Conservation (phyloP, 192 early-diverging fungal species). For the Geranomyces michiganensis region DNA sequence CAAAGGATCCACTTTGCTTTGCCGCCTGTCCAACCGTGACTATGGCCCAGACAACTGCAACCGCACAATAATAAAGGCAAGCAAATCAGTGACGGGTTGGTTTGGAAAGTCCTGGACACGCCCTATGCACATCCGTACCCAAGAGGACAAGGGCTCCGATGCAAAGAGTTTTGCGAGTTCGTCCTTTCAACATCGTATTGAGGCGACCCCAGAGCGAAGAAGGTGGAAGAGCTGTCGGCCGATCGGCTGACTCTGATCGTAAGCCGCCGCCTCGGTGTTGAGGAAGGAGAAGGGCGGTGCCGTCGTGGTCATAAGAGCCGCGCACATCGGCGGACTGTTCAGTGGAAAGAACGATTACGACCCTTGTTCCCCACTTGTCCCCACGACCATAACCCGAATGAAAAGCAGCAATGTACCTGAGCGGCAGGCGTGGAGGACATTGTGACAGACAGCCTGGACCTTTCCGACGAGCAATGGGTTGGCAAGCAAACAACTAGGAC, state of each 20-base stretch:
- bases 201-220: background rate
- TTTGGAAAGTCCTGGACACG: background rate
- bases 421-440: too few relatives aligned
- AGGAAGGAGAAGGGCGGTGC: background rate
- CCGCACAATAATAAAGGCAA: background rate
- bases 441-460: too few relatives aligned
- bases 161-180: background rate
- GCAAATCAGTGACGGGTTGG: background rate
- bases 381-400: too few relatives aligned
- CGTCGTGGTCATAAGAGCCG: background rate
- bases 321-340: too few relatives aligned
- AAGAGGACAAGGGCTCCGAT: background rate
- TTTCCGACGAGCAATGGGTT: too few relatives aligned
- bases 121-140: background rate
- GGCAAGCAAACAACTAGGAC: too few relatives aligned
- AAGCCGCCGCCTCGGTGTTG: too few relatives aligned
- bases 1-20: background rate
- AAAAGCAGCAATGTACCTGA: too few relatives aligned
- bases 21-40: background rate
- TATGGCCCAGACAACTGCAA: background rate
- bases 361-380: too few relatives aligned
- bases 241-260: too few relatives aligned
- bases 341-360: too few relatives aligned
- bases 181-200: background rate
- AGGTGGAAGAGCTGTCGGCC: background rate